Percentiles rank a stretch among this genome's conserved stretches.
Evolutionary conservation across 2,329 filamentous ascomycete species (phyloP).

Genomic region (Helminthosporium solani): DNA sequence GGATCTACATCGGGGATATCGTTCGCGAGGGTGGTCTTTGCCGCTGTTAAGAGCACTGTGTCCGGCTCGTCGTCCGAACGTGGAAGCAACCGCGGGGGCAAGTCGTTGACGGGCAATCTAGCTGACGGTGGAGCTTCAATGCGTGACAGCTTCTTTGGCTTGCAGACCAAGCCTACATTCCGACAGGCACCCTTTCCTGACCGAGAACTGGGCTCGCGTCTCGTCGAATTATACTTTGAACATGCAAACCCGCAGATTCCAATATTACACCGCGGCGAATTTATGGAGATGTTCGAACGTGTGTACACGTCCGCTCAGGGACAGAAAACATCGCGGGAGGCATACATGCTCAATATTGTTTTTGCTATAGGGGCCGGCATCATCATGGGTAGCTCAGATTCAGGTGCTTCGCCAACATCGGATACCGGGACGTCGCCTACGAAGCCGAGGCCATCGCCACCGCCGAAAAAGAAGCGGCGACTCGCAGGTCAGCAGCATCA

Average conservation of each 20-base stretch:
- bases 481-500: constrained; percentile 63
- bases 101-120: constrained; percentile 52
- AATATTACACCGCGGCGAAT: constrained; percentile 84
- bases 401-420: constrained; percentile 33
- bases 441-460: constrained; percentile 33
- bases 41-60: constrained; percentile 79
- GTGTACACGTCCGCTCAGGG: constrained; percentile 71
- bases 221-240: constrained; percentile 88
- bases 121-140: constrained; percentile 71
- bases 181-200: constrained; percentile 82
- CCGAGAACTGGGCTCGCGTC: constrained; percentile 67
- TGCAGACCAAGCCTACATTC: constrained; percentile 87
- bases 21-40: constrained; percentile 91
- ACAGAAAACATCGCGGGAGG: constrained; percentile 70
- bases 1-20: constrained; percentile 89
- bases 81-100: constrained; percentile 60
- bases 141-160: constrained; percentile 95
- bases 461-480: constrained; percentile 41
- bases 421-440: constrained; percentile 30
- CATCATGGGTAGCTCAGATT: constrained; percentile 64
- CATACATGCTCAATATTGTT: constrained; percentile 96
- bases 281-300: constrained; percentile 82
- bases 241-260: constrained; percentile 96
- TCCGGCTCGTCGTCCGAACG: constrained; percentile 60
- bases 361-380: constrained; percentile 95